Evolutionary conservation across 345 rosid genomes (phyloP).

Genomic region (Ailanthus altissimus): DNA sequence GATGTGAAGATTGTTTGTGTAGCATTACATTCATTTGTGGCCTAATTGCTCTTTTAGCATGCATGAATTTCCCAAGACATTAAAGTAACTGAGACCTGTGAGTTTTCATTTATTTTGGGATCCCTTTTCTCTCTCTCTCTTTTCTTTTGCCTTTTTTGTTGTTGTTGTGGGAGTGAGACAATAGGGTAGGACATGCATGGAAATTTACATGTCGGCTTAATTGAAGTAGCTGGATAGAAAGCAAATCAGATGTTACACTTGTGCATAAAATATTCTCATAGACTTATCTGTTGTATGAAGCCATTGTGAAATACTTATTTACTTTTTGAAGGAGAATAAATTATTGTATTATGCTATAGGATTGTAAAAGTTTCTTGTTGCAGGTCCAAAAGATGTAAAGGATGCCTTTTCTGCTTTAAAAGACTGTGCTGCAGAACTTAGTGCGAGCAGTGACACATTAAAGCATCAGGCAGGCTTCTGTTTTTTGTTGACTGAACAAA

Average conservation of each 20-base stretch:
- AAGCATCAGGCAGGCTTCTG: conserved; percentile 67
- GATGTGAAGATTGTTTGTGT: neutral
- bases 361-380: conserved; percentile 28
- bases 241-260: neutral
- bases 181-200: neutral
- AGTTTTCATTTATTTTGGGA: too few relatives aligned
- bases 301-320: neutral
- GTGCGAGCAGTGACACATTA: conserved; percentile 51
- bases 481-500: conserved; percentile 14
- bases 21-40: neutral
- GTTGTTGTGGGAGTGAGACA: neutral
- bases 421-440: conserved; percentile 63
- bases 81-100: too few relatives aligned
- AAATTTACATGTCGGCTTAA: conserved; percentile 1
- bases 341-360: neutral
- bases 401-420: conserved; percentile 67
- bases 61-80: neutral
- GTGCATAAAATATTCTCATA: neutral
- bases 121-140: too few relatives aligned
- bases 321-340: neutral
- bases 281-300: neutral
- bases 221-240: neutral
- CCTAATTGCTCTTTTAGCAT: neutral
- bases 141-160: neutral
- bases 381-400: conserved; percentile 79